A percentile compares a stretch with the other conserved stretches of the same genome.
phyloP scores from a whole-genome alignment of 768 basidiomycete genomes.

The Myochromella boudieri region DNA sequence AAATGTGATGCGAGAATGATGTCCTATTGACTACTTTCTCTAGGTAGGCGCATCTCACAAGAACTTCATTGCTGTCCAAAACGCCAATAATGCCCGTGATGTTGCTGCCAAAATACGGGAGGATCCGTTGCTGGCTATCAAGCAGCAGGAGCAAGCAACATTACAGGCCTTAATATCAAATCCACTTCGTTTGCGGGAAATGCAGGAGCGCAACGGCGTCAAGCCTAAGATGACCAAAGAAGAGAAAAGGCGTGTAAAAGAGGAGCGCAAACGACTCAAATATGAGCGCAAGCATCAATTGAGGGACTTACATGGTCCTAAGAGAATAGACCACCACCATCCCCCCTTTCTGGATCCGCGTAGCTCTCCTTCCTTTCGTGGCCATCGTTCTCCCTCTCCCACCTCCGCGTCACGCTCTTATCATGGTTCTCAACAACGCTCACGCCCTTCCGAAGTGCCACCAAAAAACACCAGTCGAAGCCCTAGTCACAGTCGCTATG shows the following conservation, averaged over 20 bases:
- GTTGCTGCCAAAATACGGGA: constrained; percentile 93
- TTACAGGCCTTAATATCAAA: constrained; percentile 85
- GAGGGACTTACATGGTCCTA: constrained; percentile 21
- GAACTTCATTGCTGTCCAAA: constrained; percentile 92
- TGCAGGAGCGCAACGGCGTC: constrained; percentile 82
- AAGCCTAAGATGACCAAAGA: constrained; percentile 79
- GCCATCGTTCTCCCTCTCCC: constrained; percentile 47
- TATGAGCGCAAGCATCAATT: constrained; percentile 34
- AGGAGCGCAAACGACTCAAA: constrained; percentile 43
- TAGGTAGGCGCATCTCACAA: constrained; percentile 86
- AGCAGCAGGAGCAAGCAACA: constrained; percentile 94
- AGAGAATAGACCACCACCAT: constrained; percentile 15
- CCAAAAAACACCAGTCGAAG: constrained; percentile 27
- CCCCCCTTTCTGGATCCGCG: constrained; percentile 36
- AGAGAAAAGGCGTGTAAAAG: constrained; percentile 51
- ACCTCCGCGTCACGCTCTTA: constrained; percentile 22
- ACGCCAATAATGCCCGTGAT: constrained; percentile 88
- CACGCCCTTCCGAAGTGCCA: constrained; percentile 29
- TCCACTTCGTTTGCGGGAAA: constrained; percentile 77
- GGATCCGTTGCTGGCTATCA: constrained; percentile 96
- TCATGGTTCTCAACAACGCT: constrained; percentile 21
- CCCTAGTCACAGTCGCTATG: constrained; percentile 32
- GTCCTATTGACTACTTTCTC: constrained; percentile 9
- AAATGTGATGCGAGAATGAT: constrained; percentile 1
- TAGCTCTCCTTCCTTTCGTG: constrained; percentile 46